phyloP scores from a whole-genome alignment of 2,329 filamentous ascomycete genomes.

The Septoria linicola region DNA sequence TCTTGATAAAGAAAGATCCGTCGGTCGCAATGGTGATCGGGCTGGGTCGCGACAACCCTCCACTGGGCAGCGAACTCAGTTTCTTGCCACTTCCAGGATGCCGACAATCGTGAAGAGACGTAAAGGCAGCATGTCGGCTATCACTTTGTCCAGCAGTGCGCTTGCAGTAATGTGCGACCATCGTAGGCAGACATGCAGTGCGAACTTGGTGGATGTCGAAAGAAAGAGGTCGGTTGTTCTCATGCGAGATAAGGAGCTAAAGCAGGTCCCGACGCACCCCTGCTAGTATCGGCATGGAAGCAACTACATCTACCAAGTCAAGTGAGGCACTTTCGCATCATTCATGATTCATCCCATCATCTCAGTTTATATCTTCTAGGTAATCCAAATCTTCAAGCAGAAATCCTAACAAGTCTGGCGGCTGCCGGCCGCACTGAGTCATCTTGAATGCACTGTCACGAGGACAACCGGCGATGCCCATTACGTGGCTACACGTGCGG shows the following conservation, averaged over 20 bases:
- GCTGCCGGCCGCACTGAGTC: not conserved
- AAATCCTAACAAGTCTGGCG: too few relatives aligned
- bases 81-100: constrained; percentile 16
- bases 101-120: not conserved
- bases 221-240: constrained; percentile 4
- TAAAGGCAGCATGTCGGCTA: not conserved
- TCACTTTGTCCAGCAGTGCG: not conserved
- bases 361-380: not conserved
- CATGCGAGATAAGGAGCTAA: constrained; percentile 4
- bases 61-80: constrained; percentile 17
- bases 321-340: not conserved
- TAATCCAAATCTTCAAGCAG: not conserved
- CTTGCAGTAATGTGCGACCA: not conserved
- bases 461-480: not conserved
- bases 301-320: not conserved
- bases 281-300: not conserved
- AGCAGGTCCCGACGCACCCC: constrained; percentile 7
- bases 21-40: constrained; percentile 12
- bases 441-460: not conserved
- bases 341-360: constrained; percentile 7
- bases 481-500: not conserved
- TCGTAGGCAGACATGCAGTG: constrained; percentile 6
- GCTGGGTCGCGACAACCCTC: too few relatives aligned
- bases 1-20: constrained; percentile 17
- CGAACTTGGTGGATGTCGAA: not conserved